Percentiles rank a stretch among this genome's conserved stretches.
These are phyloP conservation scores for Coemansia sp. DNA, from an alignment of 192 early-diverging fungal species.

Conservation along the genomic window DNA sequence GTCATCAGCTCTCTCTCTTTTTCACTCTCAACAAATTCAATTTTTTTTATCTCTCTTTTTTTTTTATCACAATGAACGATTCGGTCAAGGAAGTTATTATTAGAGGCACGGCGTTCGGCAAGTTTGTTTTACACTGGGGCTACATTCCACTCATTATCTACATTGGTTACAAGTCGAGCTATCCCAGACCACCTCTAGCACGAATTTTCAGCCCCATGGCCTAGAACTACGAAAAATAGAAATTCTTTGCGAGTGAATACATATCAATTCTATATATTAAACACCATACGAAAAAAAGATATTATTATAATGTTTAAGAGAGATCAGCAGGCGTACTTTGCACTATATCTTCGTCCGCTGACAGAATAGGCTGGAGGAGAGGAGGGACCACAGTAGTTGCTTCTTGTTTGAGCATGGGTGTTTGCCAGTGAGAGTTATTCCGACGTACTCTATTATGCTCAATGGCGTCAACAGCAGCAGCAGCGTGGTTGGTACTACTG, in stretches of 20 bases:
- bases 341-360: not conserved
- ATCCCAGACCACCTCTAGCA: conserved; percentile 47
- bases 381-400: not conserved
- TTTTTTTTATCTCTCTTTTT: not conserved
- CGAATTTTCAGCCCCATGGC: conserved; percentile 57
- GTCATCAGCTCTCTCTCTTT: conserved; percentile 1
- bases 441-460: conserved; percentile 6
- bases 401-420: conserved; percentile 19
- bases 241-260: not conserved
- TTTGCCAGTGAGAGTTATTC: not conserved
- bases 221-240: conserved; percentile 11
- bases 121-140: conserved; percentile 50
- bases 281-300: not conserved
- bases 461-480: not conserved
- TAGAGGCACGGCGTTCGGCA: conserved; percentile 40
- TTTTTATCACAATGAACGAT: conserved; percentile 37
- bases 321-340: conserved; percentile 2
- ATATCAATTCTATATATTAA: not conserved
- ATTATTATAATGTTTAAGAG: not conserved
- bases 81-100: conserved; percentile 49
- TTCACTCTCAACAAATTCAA: not conserved
- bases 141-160: conserved; percentile 55
- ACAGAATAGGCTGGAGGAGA: not conserved
- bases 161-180: conserved; percentile 50
- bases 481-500: conserved; percentile 3